phyloP scores from a whole-genome alignment of 176 grass and related monocot genomes.

The Eleusine coracana region DNA sequence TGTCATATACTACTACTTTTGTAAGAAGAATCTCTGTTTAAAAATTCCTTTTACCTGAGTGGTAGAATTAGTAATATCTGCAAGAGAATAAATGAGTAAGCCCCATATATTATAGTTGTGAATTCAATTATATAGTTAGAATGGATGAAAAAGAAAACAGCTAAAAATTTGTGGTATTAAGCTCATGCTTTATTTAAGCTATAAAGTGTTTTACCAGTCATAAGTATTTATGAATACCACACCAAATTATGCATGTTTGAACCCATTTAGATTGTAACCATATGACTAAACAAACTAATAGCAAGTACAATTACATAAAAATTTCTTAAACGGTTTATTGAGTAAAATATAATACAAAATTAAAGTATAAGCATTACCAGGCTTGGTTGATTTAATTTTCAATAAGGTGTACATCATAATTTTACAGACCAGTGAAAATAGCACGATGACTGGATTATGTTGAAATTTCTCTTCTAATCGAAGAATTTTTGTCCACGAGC shows the following conservation, averaged over 20 bases:
- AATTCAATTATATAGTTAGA: not conserved
- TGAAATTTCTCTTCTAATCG: not conserved
- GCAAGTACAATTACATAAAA: not conserved
- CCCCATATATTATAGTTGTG: not conserved
- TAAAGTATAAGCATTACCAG: not conserved
- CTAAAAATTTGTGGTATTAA: not conserved
- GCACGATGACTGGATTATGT: not conserved
- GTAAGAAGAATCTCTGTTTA: not conserved
- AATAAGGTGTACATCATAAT: not conserved
- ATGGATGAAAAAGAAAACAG: not conserved
- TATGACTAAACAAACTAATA: not conserved
- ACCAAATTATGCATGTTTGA: not conserved
- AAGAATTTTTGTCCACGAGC: not conserved
- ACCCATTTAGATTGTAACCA: not conserved
- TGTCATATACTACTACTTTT: constrained; percentile 15
- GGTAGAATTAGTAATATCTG: constrained; percentile 23
- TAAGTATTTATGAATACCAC: not conserved
- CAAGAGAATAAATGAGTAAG: not conserved
- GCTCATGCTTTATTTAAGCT: not conserved
- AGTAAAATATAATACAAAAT: not conserved
- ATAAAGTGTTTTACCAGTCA: not conserved
- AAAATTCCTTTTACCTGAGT: constrained; percentile 30
- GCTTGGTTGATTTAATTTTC: not conserved
- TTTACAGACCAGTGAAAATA: not conserved
- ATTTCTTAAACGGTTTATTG: not conserved